A percentile compares a stretch with the other conserved stretches of the same genome.
These are phyloP conservation scores for Colletotrichum cereale DNA, from an alignment of 2,329 filamentous ascomycete genomes.

Conservation along the genomic window DNA sequence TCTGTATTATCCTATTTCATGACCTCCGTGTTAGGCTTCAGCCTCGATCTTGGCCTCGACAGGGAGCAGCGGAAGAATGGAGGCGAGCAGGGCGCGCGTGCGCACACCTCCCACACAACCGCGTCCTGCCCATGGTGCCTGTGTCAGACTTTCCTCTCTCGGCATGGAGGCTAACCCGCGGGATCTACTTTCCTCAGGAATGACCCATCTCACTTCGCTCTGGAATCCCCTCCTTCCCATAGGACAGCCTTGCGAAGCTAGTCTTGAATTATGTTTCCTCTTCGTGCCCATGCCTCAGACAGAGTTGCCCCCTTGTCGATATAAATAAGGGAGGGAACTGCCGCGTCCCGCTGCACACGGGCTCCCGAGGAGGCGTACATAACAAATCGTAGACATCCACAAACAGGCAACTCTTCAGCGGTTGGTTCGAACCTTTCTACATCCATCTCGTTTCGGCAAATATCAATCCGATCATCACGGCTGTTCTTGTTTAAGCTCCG, in stretches of 20 bases:
- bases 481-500: neutral
- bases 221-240: neutral
- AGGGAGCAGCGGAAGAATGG: neutral
- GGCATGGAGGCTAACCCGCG: neutral
- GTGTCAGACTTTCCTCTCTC: neutral
- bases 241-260: conserved; percentile 28
- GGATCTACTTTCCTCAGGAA: neutral
- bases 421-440: neutral
- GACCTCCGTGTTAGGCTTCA: conserved; percentile 12
- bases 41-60: conserved; percentile 26
- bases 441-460: neutral
- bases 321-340: conserved; percentile 37
- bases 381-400: conserved; percentile 7
- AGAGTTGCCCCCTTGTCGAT: conserved; percentile 11
- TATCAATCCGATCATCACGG: no score
- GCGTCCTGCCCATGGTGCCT: neutral
- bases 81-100: neutral
- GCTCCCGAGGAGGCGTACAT: conserved; percentile 3
- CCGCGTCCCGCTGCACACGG: conserved; percentile 2
- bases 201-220: neutral
- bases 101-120: neutral
- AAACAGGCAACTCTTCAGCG: neutral
- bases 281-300: conserved; percentile 8
- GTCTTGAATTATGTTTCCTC: conserved; percentile 13
- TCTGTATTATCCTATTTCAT: neutral